A percentile compares a stretch with the other conserved stretches of the same genome.
These are phyloP conservation scores for Rhododendron williamsianum DNA, from an alignment of 148 eudicot genomes.

Conservation along the genomic window DNA sequence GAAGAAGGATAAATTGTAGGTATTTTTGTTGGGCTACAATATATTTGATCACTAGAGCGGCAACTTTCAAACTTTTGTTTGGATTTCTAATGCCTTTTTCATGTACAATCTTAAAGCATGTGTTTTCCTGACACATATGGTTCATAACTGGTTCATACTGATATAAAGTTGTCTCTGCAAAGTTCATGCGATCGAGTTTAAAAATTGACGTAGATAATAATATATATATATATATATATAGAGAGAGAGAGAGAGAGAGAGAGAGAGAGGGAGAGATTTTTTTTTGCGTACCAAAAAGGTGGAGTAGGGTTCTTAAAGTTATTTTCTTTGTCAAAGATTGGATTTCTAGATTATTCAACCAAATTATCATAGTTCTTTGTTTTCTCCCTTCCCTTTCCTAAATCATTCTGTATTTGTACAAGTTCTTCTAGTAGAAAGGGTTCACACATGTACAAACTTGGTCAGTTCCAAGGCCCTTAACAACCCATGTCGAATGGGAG, in stretches of 20 bases:
- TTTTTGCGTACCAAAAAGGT: not conserved
- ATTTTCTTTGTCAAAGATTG: not conserved
- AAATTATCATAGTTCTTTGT: not conserved
- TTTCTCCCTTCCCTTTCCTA: not conserved
- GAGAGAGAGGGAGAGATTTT: too few relatives aligned
- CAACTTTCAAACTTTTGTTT: not conserved
- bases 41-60: not conserved
- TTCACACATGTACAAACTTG: not conserved
- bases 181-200: not conserved
- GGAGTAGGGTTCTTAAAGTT: not conserved
- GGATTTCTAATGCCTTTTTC: constrained; percentile 5
- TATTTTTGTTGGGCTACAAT: not conserved
- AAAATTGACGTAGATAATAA: not conserved
- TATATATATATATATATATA: not conserved
- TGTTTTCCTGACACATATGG: not conserved
- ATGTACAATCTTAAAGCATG: not conserved
- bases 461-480: not conserved
- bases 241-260: too few relatives aligned
- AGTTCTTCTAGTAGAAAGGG: not conserved
- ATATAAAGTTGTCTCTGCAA: not conserved
- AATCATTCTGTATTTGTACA: not conserved
- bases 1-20: not conserved
- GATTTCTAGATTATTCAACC: not conserved
- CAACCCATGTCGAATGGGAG: not conserved
- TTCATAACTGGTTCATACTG: not conserved